Evolutionary conservation across 805 yeast species (phyloP), one percentile per base, ranked within the genome.

Genomic region (Kodamaea laetipori): DNA sequence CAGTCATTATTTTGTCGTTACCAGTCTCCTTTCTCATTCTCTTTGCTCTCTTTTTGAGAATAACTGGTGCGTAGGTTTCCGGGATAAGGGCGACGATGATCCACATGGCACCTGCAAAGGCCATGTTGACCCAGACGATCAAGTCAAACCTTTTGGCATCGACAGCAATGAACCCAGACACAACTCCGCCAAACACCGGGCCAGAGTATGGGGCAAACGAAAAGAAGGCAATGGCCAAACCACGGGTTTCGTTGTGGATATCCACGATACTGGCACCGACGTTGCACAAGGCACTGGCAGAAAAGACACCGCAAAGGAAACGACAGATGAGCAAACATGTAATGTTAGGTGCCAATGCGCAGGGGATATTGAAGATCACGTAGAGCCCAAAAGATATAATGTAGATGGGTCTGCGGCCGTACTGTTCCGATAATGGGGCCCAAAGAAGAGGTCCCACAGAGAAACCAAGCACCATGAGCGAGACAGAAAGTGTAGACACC

Each of bases 181-280:
- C 89, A 42, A 89, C 66, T 3, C 95, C 96, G 26, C 96, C 96
- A 38, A 88, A 66, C 30, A 86, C 95, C 1, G 97, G 96, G 39
- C 96, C 97, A 51, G 90, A 84, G 64, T 89, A 90, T 2, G 97
- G 97, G 48, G 92, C 89, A 56, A 87, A 89, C 9, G 95, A 90
- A 58, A 90, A 90, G 56, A 84, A 84, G 0, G 96, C 95, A 65
- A 90, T 88, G 30, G 96, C 95, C 56, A 82, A 77, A 53, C 96
- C 95, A 69, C 96, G 77, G 0, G 89, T 79, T 50, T 79, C 84
- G 41, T 78, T 74, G 74, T 90, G 92, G 74, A 90, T 77, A 64
- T 90, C 97, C 37, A 94, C 92, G 49, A 90, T 79, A 27, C 95
- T 84, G 42, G 96, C 97, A 63, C 96, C 96, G 47, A 89, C 96